Evolutionary conservation across 73 alveolate genomes (phyloP).

Genomic region (Paramecium octaurelia): DNA sequence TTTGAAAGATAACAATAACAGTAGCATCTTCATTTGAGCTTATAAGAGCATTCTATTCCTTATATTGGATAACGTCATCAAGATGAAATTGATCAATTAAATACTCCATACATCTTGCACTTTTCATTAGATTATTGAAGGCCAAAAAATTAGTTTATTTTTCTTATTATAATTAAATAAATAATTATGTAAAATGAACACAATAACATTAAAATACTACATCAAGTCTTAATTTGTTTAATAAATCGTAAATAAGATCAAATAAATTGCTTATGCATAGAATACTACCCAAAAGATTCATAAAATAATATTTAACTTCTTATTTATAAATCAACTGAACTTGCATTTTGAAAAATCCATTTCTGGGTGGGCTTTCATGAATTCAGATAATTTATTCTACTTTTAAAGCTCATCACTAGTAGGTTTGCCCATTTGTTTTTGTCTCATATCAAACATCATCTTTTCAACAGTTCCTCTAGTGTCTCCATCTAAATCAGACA

Average conservation of each 20-base stretch:
- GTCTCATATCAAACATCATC: slow-evolving; percentile 96
- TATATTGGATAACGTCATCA: not conserved
- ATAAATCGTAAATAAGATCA: not conserved
- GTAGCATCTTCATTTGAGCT: not conserved
- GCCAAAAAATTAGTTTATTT: not conserved
- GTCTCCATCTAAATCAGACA: slow-evolving; percentile 94
- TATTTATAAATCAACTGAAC: slow-evolving; percentile 65
- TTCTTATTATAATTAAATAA: not conserved
- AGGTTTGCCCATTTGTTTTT: slow-evolving; percentile 94
- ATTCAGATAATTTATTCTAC: slow-evolving; percentile 80
- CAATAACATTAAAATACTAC: not conserved
- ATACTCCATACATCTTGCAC: not conserved
- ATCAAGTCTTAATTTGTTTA: not conserved
- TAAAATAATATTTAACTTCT: not conserved
- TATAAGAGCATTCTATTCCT: not conserved
- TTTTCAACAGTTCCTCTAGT: slow-evolving; percentile 95
- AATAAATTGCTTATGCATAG: not conserved
- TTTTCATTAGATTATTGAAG: not conserved
- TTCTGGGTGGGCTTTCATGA: slow-evolving; percentile 98
- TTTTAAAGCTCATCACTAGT: slow-evolving; percentile 88
- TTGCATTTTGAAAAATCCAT: slow-evolving; percentile 97
- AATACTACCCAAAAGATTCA: not conserved
- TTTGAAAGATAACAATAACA: not conserved
- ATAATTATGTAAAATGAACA: not conserved
- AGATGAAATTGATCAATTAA: not conserved